phyloP scores from a whole-genome alignment of 305 asterid genomes.

The Plantago coronopus region DNA sequence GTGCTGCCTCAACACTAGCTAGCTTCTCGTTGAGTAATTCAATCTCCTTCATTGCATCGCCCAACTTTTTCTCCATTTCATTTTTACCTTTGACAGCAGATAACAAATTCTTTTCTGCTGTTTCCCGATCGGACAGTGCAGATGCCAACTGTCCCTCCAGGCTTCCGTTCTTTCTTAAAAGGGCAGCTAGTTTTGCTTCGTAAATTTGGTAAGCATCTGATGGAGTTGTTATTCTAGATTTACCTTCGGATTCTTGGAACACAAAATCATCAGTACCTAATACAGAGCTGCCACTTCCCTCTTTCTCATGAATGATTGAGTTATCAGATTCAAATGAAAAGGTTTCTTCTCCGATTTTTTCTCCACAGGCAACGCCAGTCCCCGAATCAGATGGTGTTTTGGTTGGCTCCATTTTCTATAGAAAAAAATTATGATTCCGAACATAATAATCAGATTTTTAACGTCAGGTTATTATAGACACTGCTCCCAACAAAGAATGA shows the following conservation, averaged over 20 bases:
- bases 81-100: slow-evolving; percentile 59
- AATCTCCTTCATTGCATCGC: slow-evolving; percentile 63
- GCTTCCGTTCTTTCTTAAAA: slow-evolving; percentile 54
- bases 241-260: slow-evolving; percentile 54
- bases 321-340: slow-evolving; percentile 44
- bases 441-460: no score
- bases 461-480: no score
- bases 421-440: slow-evolving; percentile 23
- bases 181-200: slow-evolving; percentile 63
- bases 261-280: slow-evolving; percentile 45
- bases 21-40: slow-evolving; percentile 88
- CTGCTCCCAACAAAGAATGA: no score
- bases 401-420: slow-evolving; percentile 50
- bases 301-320: slow-evolving; percentile 36
- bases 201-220: slow-evolving; percentile 52
- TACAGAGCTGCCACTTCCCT: slow-evolving; percentile 48
- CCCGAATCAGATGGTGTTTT: slow-evolving; percentile 31
- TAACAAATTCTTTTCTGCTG: slow-evolving; percentile 62
- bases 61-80: slow-evolving; percentile 66
- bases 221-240: slow-evolving; percentile 46
- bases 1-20: slow-evolving; percentile 71
- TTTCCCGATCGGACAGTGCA: slow-evolving; percentile 63
- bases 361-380: slow-evolving; percentile 30
- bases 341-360: slow-evolving; percentile 44
- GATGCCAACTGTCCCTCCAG: slow-evolving; percentile 78